These are phyloP conservation scores for Fraxinus anomala DNA, from an alignment of 257 asterid genomes.

Conservation along the genomic window DNA sequence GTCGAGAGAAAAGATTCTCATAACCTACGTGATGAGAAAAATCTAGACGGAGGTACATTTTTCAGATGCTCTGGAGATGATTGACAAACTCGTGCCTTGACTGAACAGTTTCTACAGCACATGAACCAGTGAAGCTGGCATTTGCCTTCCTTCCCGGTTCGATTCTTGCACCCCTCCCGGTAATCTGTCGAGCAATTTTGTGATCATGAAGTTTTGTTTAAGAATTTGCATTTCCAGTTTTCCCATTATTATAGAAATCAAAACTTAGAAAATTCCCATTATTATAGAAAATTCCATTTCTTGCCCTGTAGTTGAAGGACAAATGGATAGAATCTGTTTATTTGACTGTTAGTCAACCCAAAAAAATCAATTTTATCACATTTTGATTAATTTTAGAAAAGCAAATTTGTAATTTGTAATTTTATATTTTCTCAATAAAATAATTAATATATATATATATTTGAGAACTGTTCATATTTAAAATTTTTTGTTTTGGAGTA, in stretches of 20 bases:
- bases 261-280: background rate
- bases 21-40: background rate
- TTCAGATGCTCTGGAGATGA: background rate
- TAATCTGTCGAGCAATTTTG: background rate
- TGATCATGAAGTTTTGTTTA: background rate
- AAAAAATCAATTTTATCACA: too few relatives aligned
- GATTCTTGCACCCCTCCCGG: background rate
- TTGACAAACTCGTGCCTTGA: background rate
- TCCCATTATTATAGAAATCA: background rate
- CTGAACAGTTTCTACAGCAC: background rate
- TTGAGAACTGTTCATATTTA: too few relatives aligned
- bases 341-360: too few relatives aligned
- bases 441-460: too few relatives aligned
- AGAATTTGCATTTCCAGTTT: background rate
- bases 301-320: background rate
- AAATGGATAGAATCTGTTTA: too few relatives aligned
- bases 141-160: background rate
- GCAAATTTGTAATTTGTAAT: too few relatives aligned
- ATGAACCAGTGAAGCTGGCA: background rate
- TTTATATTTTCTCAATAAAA: too few relatives aligned
- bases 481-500: too few relatives aligned
- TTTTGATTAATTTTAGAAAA: too few relatives aligned
- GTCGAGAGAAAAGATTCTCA: background rate
- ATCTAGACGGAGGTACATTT: background rate
- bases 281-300: background rate